These are phyloP conservation scores for Fusarium anguioides DNA, from an alignment of 2,329 filamentous ascomycete species.

Conservation along the genomic window DNA sequence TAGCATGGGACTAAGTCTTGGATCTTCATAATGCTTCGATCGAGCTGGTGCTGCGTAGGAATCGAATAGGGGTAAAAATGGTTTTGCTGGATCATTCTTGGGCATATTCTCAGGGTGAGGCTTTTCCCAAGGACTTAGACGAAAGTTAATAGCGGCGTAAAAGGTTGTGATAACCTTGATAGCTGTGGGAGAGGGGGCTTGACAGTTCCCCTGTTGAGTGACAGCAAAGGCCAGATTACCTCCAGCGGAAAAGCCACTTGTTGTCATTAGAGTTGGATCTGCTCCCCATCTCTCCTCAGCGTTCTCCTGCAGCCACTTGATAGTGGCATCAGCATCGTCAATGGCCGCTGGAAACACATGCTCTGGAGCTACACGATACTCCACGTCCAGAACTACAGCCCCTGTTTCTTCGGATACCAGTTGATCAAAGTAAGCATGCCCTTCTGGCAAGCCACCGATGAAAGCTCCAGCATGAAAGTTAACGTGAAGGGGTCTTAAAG, in stretches of 20 bases:
- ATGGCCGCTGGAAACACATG: slow-evolving; percentile 60
- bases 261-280: slow-evolving; percentile 55
- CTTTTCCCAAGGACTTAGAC: slow-evolving; percentile 54
- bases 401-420: slow-evolving; percentile 53
- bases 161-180: slow-evolving; percentile 56
- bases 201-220: slow-evolving; percentile 41
- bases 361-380: slow-evolving; percentile 64
- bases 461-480: slow-evolving; percentile 59
- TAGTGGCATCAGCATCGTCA: slow-evolving; percentile 59
- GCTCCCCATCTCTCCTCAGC: slow-evolving; percentile 51
- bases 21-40: slow-evolving; percentile 44
- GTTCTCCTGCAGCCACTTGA: slow-evolving; percentile 54
- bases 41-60: slow-evolving; percentile 53
- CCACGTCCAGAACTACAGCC: slow-evolving; percentile 60
- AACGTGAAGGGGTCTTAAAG: slow-evolving; percentile 55
- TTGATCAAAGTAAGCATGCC: slow-evolving; percentile 49
- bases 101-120: slow-evolving; percentile 50
- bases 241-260: slow-evolving; percentile 58
- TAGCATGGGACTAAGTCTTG: slow-evolving; percentile 53
- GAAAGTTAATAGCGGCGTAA: slow-evolving; percentile 55
- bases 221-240: slow-evolving; percentile 56
- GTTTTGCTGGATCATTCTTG: slow-evolving; percentile 51
- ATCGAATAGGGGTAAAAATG: slow-evolving; percentile 57
- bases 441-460: slow-evolving; percentile 57
- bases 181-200: slow-evolving; percentile 36